A percentile compares a stretch with the other conserved stretches of the same genome.
phyloP scores from a whole-genome alignment of 176 grass and related monocot genomes.

The Carex cristatella region DNA sequence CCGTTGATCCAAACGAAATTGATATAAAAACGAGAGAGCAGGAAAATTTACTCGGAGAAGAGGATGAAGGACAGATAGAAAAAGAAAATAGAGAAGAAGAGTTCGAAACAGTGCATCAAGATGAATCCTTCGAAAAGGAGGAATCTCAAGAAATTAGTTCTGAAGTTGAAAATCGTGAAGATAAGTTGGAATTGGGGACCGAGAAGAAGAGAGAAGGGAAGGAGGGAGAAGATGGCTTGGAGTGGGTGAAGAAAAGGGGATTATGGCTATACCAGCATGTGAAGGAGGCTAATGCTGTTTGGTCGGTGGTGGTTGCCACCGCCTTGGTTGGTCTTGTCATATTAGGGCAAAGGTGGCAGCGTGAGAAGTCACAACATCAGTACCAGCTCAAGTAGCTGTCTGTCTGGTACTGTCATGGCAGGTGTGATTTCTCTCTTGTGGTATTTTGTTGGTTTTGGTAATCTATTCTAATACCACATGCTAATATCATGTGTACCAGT shows the following conservation, averaged over 20 bases:
- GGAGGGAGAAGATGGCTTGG: slow-evolving; percentile 1
- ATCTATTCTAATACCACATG: not conserved
- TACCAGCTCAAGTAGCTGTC: slow-evolving; percentile 45
- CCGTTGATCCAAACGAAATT: slow-evolving; percentile 39
- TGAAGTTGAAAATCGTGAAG: slow-evolving; percentile 36
- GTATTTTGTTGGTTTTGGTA: not conserved
- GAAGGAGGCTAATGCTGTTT: slow-evolving; percentile 66
- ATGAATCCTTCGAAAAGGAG: not conserved
- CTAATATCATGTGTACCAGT: not conserved
- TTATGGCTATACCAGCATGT: slow-evolving; percentile 66
- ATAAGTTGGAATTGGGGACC: slow-evolving; percentile 10
- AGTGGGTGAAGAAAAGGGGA: slow-evolving; percentile 68
- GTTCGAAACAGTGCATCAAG: not conserved
- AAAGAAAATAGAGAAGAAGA: slow-evolving; percentile 23
- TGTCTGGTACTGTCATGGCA: slow-evolving; percentile 27
- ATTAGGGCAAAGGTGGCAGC: slow-evolving; percentile 73
- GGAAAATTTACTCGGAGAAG: slow-evolving; percentile 10
- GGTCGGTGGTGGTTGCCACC: slow-evolving; percentile 73
- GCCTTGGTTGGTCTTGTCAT: slow-evolving; percentile 79
- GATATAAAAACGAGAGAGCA: slow-evolving; percentile 19
- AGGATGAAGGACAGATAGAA: not conserved
- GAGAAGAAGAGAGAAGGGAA: not conserved
- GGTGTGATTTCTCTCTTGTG: slow-evolving; percentile 33
- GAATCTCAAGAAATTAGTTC: slow-evolving; percentile 22
- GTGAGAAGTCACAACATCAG: slow-evolving; percentile 54